Conservation (phyloP, 2,329 filamentous ascomycete genomes). For the Didymellaceae sp. region DNA sequence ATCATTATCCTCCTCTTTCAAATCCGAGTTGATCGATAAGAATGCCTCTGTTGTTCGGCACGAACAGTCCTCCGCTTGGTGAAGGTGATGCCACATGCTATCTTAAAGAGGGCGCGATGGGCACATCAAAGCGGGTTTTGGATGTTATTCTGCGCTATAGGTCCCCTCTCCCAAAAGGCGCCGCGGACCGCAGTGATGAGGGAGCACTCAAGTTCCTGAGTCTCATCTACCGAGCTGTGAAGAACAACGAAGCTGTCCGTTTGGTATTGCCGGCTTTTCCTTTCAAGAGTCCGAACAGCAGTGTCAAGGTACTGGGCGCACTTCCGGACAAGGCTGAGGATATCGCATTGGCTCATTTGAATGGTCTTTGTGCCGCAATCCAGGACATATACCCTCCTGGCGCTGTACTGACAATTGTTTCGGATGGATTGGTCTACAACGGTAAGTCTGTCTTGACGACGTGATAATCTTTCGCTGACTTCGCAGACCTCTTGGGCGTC, state of each 20-base stretch:
- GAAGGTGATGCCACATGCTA: neutral
- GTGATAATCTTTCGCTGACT: neutral
- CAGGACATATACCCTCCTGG: slow-evolving; percentile 48
- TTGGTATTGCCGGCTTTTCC: slow-evolving; percentile 63
- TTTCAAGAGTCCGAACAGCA: slow-evolving; percentile 66
- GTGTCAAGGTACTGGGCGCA: slow-evolving; percentile 60
- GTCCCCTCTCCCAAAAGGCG: slow-evolving; percentile 16
- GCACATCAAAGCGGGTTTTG: slow-evolving; percentile 16
- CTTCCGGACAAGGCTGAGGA: slow-evolving; percentile 55
- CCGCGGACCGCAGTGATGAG: slow-evolving; percentile 20
- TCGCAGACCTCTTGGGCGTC: slow-evolving; percentile 49
- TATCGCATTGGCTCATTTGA: slow-evolving; percentile 50
- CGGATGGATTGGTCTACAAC: slow-evolving; percentile 52
- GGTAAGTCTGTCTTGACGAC: slow-evolving; percentile 18
- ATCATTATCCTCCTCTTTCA: neutral
- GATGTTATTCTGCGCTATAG: slow-evolving; percentile 21
- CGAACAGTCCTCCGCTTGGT: neutral
- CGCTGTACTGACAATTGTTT: slow-evolving; percentile 49
- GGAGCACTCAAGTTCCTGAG: slow-evolving; percentile 20
- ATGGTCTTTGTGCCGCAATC: slow-evolving; percentile 51
- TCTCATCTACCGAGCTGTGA: slow-evolving; percentile 21
- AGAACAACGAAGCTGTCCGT: slow-evolving; percentile 21
- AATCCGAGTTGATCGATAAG: neutral
- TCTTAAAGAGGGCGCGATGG: neutral
- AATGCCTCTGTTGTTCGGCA: slow-evolving; percentile 15